Conservation (phyloP, 2,329 filamentous ascomycete genomes). For the Acephala macrosclerotiorum region DNA sequence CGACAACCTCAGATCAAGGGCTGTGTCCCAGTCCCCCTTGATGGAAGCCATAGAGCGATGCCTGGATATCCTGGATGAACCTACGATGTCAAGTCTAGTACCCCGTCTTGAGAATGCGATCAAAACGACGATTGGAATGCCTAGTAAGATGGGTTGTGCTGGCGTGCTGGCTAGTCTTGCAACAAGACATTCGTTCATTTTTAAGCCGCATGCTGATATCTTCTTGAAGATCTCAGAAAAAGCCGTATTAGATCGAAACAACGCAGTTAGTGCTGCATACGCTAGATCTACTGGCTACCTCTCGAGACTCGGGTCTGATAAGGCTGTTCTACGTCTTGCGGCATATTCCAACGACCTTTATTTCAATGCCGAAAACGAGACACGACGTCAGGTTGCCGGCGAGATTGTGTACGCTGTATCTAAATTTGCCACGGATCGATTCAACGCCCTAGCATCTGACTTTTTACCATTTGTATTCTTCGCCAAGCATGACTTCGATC, state of each 20-base stretch:
- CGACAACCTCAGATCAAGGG: constrained; percentile 83
- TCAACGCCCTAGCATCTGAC: constrained; percentile 75
- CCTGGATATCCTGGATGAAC: constrained; percentile 81
- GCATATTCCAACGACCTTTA: constrained; percentile 72
- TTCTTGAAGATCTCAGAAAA: constrained; percentile 83
- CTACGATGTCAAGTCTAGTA: constrained; percentile 77
- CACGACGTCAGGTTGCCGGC: constrained; percentile 75
- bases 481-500: constrained; percentile 83
- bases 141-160: constrained; percentile 91
- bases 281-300: constrained; percentile 88
- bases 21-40: constrained; percentile 85
- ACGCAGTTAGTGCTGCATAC: constrained; percentile 90
- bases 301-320: constrained; percentile 63
- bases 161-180: constrained; percentile 85
- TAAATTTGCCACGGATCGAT: constrained; percentile 88
- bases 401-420: constrained; percentile 85
- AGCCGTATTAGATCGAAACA: constrained; percentile 87
- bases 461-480: constrained; percentile 90
- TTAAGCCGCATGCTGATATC: constrained; percentile 76
- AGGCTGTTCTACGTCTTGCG: constrained; percentile 59
- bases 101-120: constrained; percentile 79
- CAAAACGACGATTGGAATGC: constrained; percentile 86
- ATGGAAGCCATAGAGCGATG: constrained; percentile 92
- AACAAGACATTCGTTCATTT: constrained; percentile 77
- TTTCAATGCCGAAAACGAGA: constrained; percentile 81